Evolutionary conservation across 306 rosid genomes (phyloP), one percentile per base, ranked within the genome.

Genomic region (Medicago lupulina): DNA sequence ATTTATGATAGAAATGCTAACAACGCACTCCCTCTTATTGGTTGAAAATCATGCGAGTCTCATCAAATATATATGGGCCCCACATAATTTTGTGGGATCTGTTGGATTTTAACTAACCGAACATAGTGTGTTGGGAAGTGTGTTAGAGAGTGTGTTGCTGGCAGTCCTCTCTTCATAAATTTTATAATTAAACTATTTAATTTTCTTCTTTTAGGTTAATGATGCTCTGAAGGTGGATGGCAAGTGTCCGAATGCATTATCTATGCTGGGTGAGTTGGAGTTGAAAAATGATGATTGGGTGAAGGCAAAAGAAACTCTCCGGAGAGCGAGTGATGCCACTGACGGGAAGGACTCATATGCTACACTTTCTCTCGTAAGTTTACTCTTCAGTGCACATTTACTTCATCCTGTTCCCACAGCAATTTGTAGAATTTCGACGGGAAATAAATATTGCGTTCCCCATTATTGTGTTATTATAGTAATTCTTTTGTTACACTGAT

Each of bases 271-370:
- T 44, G 99, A 96, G 82, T 83, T 96, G 89, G 97, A 96, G 86
- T 83, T 96, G 75, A 96, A 89, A 85, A 96, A 89, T 84, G 99
- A 96, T 74, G 98, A 96, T 82, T 96, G 98, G 99, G 99, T 96
- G 21, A 92, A 91, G 89, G 98, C 99, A 74, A 96, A 96, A 82
- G 99, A 95, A 86, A 92, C 99, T 71, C 89, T 92, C 34, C 89
- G 99, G 57, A 92, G 97, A 72, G 98, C 99, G 50, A 87, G 96
- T 83, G 99, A 96, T 71, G 96, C 93, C 69, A 90, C 99, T 8
- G 98, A 90, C 61, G 99, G 97, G 79, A 96, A 92, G 85, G 98
- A 92, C 80, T 92, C 97, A 50, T 96, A 88, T 76, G 93, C 97
- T 36, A 89, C 97, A 46, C 99, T 92, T 72, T 90, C 98, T 76